Conservation (phyloP, 768 basidiomycete genomes). For the Amyloporia xantha region DNA sequence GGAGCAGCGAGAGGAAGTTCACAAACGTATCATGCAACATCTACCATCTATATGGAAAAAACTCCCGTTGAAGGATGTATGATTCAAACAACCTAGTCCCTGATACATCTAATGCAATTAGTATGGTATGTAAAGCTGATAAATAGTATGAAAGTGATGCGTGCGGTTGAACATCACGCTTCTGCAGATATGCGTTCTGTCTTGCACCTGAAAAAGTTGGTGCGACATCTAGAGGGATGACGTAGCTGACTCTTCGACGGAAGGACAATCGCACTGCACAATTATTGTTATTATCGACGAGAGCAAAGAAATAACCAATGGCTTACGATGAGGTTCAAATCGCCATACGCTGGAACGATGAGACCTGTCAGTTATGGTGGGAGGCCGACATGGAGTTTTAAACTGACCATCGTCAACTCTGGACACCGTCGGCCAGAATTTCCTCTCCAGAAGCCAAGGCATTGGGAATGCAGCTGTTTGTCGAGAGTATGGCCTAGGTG, state of each 20-base stretch:
- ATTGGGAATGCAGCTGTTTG: constrained; percentile 88
- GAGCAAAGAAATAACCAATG: background rate
- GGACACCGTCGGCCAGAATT: constrained; percentile 95
- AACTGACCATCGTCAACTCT: constrained; percentile 87
- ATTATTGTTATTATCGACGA: constrained; percentile 9
- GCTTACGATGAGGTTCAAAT: constrained; percentile 83
- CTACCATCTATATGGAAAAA: constrained; percentile 31
- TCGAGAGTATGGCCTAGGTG: constrained; percentile 75
- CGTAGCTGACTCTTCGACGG: constrained; percentile 68
- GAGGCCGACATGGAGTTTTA: background rate
- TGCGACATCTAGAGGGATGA: background rate
- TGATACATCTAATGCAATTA: constrained; percentile 7
- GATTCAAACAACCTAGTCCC: background rate
- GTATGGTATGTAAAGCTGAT: constrained; percentile 10
- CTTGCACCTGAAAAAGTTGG: constrained; percentile 41
- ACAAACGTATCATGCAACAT: constrained; percentile 37
- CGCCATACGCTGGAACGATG: constrained; percentile 68
- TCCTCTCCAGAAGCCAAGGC: constrained; percentile 75
- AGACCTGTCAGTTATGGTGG: constrained; percentile 10
- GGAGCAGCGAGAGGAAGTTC: constrained; percentile 38
- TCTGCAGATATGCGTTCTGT: constrained; percentile 23
- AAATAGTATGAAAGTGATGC: constrained; percentile 28
- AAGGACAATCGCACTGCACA: constrained; percentile 74
- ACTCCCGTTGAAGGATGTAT: constrained; percentile 12
- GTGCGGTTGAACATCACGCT: constrained; percentile 65